Evolutionary conservation across 108 stramenopile genomes (phyloP).

Genomic region (Nitzschia sp.): DNA sequence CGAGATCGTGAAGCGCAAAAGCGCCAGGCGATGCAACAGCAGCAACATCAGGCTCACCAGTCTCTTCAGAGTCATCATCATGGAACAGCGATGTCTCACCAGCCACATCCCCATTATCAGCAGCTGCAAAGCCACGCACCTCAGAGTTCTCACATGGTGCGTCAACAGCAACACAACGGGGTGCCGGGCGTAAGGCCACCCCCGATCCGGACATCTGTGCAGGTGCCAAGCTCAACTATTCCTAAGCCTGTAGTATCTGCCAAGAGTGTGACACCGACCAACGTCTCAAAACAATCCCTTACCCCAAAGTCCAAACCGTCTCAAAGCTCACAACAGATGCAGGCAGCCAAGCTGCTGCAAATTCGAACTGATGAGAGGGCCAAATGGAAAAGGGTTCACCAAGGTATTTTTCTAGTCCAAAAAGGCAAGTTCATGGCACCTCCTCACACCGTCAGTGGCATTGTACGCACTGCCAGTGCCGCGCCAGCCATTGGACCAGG

Average conservation of each 20-base stretch:
- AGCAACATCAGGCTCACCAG: constrained; percentile 16
- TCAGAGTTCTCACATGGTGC: constrained; percentile 5
- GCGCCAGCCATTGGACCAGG: constrained; percentile 6
- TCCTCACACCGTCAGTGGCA: constrained; percentile 23
- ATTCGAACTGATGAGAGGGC: constrained; percentile 29
- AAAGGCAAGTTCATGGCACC: constrained; percentile 44
- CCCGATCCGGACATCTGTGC: neutral
- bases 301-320: constrained; percentile 24
- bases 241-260: neutral
- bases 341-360: constrained; percentile 13
- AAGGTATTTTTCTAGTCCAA: constrained; percentile 50
- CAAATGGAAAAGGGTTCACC: constrained; percentile 57
- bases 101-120: constrained; percentile 18
- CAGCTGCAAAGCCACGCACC: constrained; percentile 8
- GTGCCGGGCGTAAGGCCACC: neutral
- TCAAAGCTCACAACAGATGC: constrained; percentile 12
- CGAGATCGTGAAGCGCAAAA: constrained; percentile 62
- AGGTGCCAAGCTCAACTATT: neutral
- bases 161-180: constrained; percentile 13
- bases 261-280: neutral
- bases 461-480: constrained; percentile 15
- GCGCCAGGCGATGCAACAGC: constrained; percentile 38
- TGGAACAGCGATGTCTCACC: constrained; percentile 4
- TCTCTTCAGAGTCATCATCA: too few relatives aligned
- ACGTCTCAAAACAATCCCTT: neutral